Evolutionary conservation across 495 filamentous ascomycete genomes (phyloP).

Genomic region (Penicillium simplicissimum): DNA sequence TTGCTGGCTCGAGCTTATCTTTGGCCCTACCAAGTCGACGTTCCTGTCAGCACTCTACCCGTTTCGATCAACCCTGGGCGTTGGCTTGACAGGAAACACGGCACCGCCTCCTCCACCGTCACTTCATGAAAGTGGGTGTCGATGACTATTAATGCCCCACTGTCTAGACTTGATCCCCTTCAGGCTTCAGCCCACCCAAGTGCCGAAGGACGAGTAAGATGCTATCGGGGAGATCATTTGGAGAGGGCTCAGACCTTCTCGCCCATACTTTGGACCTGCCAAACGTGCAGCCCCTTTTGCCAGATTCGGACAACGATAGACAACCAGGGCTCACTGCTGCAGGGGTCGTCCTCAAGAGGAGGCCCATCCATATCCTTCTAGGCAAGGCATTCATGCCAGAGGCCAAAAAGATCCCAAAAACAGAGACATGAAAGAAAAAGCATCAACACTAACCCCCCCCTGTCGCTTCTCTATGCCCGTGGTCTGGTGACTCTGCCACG

Average conservation of each 20-base stretch:
- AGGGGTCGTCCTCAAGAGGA: constrained; percentile 9
- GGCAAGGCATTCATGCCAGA: constrained; percentile 3
- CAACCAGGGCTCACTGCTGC: constrained; percentile 1
- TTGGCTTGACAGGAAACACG: neutral
- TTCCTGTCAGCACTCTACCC: constrained; percentile 12
- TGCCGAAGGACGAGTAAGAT: constrained; percentile 6
- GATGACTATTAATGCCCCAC: neutral
- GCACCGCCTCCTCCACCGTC: neutral
- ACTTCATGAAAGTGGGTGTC: neutral
- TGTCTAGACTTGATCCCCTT: neutral
- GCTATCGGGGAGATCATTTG: constrained; percentile 10
- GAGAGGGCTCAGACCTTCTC: constrained; percentile 15
- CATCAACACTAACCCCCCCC: neutral
- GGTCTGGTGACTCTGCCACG: constrained; percentile 16
- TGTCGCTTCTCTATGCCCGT: neutral
- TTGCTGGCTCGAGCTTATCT: neutral
- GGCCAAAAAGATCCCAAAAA: neutral
- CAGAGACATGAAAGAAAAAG: neutral
- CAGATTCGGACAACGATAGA: constrained; percentile 7
- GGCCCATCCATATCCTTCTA: constrained; percentile 10
- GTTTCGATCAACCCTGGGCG: constrained; percentile 3
- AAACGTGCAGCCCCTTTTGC: constrained; percentile 7
- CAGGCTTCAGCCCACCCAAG: neutral
- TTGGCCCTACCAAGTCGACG: neutral
- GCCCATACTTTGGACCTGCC: constrained; percentile 9